phyloP scores from a whole-genome alignment of 371 early-diverging fungal species.

The Lichtheimia hyalospora region DNA sequence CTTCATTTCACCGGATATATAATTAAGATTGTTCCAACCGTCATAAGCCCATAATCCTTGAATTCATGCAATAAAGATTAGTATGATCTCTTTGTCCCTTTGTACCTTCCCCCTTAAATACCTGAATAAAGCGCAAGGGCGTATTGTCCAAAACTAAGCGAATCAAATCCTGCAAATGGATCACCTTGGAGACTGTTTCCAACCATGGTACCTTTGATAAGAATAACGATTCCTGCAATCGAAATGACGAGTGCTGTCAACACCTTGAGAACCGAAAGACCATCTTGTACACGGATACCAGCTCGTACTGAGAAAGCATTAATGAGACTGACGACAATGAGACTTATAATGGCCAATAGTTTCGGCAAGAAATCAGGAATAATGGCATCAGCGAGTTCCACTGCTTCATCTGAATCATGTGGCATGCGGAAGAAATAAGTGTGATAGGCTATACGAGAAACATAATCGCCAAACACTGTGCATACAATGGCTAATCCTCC shows the following conservation, averaged over 20 bases:
- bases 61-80: background rate
- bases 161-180: slow-evolving; percentile 58
- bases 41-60: slow-evolving; percentile 90
- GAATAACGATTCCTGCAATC: slow-evolving; percentile 69
- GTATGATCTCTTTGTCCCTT: background rate
- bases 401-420: slow-evolving; percentile 45
- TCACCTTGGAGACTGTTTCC: slow-evolving; percentile 61
- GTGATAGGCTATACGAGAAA: slow-evolving; percentile 63
- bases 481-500: slow-evolving; percentile 79
- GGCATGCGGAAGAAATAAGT: slow-evolving; percentile 51
- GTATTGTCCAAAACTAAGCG: slow-evolving; percentile 65
- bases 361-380: slow-evolving; percentile 66
- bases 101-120: slow-evolving; percentile 13
- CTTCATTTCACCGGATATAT: slow-evolving; percentile 89
- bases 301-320: slow-evolving; percentile 74
- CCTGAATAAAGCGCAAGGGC: slow-evolving; percentile 79
- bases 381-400: slow-evolving; percentile 45
- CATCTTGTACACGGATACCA: slow-evolving; percentile 77
- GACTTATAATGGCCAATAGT: slow-evolving; percentile 64
- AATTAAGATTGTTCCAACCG: slow-evolving; percentile 88
- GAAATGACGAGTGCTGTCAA: slow-evolving; percentile 76
- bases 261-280: slow-evolving; percentile 82
- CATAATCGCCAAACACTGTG: slow-evolving; percentile 77
- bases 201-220: slow-evolving; percentile 58
- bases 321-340: slow-evolving; percentile 65